Evolutionary conservation across 306 rosid species (phyloP), one percentile per base, ranked within the genome.

Genomic region (Vicia faba): DNA sequence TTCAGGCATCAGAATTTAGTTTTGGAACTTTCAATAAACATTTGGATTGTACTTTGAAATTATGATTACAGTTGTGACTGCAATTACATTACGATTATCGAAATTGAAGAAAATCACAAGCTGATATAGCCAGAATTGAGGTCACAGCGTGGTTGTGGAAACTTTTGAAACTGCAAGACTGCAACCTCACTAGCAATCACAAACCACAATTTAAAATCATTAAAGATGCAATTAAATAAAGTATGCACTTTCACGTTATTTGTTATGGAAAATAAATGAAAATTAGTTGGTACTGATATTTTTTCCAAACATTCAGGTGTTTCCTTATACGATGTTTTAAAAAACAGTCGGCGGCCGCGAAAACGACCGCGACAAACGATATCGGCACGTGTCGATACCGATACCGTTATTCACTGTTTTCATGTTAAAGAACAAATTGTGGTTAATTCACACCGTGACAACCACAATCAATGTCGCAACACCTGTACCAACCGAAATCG

Each of bases 11-110:
- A 59, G 14, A 59, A 59, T 16, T 31, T 25, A 58, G 4, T 58
- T 58, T 58, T 33, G 44, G 25, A 12, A 58, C 28, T 61, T 51
- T 29, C 33, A 15, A 54, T 16, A 36, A 38, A 72, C 49, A 63
- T 16, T n/a, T 4, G 6, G 3, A 49, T 16, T 5, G 8, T 18
- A 12, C 35, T 66, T 31, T 14, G 12, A 29, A 58, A 41, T 16
- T 26, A 40, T 0, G 18, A 44, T 29, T 40, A 46, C 11, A 25
- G 8, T 16, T 8, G 5, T 6, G 18, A 49, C 33, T 33, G 19
- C 19, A 36, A 50, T 18, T 50, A 20, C 13, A 11, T 60, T 45
- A 29, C 6, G 8, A 41, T 2, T n/a, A 10, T 44, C 35, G 0
- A 15, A 55, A 26, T 41, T 26, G 54, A 13, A 38, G 29, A 38